A percentile compares a stretch with the other conserved stretches of the same genome.
These are phyloP conservation scores for Umbilicus rupestris DNA, from an alignment of 164 flowering plant species.

Conservation along the genomic window DNA sequence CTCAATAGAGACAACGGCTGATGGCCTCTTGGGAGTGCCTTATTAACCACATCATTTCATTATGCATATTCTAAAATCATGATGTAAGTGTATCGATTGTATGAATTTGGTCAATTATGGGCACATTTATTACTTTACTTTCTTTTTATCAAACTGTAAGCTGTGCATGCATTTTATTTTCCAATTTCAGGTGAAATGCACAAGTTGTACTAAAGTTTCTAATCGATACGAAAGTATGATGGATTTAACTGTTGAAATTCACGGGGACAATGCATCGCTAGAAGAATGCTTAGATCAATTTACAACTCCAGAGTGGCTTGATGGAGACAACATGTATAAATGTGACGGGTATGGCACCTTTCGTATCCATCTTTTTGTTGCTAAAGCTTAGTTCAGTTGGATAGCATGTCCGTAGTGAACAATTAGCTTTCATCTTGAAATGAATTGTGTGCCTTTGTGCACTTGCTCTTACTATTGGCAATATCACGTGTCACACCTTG, in stretches of 20 bases:
- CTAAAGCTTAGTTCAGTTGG: not conserved
- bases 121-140: too few relatives aligned
- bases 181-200: constrained; percentile 63
- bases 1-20: too few relatives aligned
- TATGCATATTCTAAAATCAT: not conserved
- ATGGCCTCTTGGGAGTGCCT: not conserved
- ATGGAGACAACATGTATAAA: constrained; percentile 91
- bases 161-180: not conserved
- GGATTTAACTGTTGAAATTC: constrained; percentile 97
- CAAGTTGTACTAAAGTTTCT: constrained; percentile 62
- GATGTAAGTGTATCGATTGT: not conserved
- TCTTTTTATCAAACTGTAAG: too few relatives aligned
- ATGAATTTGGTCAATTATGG: too few relatives aligned
- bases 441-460: not conserved
- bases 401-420: not conserved
- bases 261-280: constrained; percentile 76
- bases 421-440: not conserved
- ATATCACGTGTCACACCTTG: not conserved
- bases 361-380: not conserved
- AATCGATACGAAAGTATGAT: constrained; percentile 91
- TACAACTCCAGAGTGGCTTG: constrained; percentile 75
- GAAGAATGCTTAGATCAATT: constrained; percentile 87
- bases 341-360: constrained; percentile 69
- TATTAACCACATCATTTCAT: not conserved
- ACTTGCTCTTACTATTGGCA: not conserved